These are phyloP conservation scores for Cordyceps cicadae DNA, from an alignment of 2,329 filamentous ascomycete species.

Conservation along the genomic window DNA sequence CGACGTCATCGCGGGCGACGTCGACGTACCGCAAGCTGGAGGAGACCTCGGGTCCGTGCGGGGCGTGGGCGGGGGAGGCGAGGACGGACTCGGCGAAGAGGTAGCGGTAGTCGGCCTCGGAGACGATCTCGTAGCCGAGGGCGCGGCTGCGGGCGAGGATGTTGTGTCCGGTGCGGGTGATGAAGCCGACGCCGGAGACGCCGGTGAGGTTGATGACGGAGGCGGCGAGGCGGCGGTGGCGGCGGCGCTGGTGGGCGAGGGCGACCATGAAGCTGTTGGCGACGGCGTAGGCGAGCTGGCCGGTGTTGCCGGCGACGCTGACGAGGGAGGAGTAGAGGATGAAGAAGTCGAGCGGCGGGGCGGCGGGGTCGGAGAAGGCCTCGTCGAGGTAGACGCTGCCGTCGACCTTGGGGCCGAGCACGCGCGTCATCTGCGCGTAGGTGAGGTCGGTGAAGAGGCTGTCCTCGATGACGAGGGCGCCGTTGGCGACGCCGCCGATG, in stretches of 20 bases:
- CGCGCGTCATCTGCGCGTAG: background rate
- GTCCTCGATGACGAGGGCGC: constrained; percentile 29
- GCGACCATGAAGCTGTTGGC: constrained; percentile 23
- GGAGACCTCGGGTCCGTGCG: background rate
- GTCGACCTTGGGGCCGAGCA: constrained; percentile 9
- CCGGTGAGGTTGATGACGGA: constrained; percentile 18
- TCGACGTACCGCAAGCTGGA: constrained; percentile 2
- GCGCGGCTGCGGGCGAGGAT: background rate
- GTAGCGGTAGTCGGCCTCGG: constrained; percentile 13
- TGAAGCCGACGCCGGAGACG: constrained; percentile 30
- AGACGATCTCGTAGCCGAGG: constrained; percentile 3
- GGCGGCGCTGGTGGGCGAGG: constrained; percentile 29
- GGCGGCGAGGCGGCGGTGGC: constrained; percentile 28
- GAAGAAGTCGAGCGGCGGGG: constrained; percentile 10
- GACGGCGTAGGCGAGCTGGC: constrained; percentile 14
- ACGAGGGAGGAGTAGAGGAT: constrained; percentile 12
- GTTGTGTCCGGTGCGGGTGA: constrained; percentile 17
- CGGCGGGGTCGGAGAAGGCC: background rate
- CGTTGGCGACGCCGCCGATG: constrained; percentile 29
- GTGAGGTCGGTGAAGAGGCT: constrained; percentile 17
- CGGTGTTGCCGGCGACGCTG: constrained; percentile 3
- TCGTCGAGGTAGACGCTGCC: constrained; percentile 11
- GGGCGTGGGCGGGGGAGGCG: background rate
- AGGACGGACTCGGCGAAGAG: constrained; percentile 16
- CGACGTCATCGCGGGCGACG: background rate